Base-by-base conservation (phyloP, 768 basidiomycete genomes). In the Cubamyces sp. region DNA sequence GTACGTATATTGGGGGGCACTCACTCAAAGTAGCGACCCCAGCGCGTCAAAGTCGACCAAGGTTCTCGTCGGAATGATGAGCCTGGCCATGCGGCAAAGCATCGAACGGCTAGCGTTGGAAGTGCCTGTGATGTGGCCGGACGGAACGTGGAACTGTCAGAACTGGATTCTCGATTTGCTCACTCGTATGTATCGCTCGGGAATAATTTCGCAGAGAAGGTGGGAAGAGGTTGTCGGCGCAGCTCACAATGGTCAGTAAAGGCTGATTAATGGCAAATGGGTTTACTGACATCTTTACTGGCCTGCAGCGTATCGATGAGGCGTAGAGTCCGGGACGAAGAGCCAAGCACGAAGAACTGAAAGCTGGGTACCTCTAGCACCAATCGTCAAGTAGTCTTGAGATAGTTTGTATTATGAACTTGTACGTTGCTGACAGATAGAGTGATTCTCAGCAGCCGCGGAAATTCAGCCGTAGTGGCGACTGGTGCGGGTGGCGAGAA, bases 71-170 rank as follows among this genome's bases (percentile, higher is more conserved):
- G 55, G 43, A 14, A 2, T 16, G 9, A 47, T 57, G 55, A 26
- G n/a, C 28, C 46, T 57, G 7, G 19, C 30, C 4, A 16, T 28
- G 12, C 26, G 55, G 34, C 3, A 21, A 28, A 19, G 21, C 9
- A 57, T 57, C 11, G 55, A 48, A 19, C 6, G 23, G 19, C 45
- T 57, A 9, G 55, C 55, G 21, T 34, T 34, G 55, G 19, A 9
- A 3, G 55, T 57, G 28, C 46, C 55, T n/a, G 55, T 57, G 3
- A 16, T 57, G 45, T 37, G 19, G 6, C 45, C 30, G 55, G 15
- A 45, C 41, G 55, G 19, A 18, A 8, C 14, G 3, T 57, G 55
- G 55, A 57, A 47, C 45, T 57, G 55, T 19, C 55, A 57, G 45
- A 30, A 57, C 45, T 57, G 55, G 55, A 8, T 57, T 3, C n/a